Evolutionary conservation across 176 grass and related monocot genomes (phyloP).

Genomic region (Alloteropsis semialata): DNA sequence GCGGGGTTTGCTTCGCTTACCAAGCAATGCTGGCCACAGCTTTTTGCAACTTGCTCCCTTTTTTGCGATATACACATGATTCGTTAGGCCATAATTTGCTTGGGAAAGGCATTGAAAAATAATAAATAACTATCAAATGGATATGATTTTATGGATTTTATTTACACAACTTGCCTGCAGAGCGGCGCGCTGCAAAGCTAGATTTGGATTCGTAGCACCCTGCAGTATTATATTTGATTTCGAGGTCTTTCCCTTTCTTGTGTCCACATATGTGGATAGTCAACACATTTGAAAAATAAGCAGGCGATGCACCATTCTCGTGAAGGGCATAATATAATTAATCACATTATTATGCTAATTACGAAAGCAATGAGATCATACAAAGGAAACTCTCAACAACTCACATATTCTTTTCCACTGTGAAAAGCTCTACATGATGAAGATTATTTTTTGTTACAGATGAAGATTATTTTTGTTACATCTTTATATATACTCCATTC

Average conservation of each 20-base stretch:
- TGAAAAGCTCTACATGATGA: background rate
- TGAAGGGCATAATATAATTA: background rate
- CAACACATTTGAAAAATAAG: background rate
- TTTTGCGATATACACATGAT: constrained; percentile 17
- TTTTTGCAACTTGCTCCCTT: constrained; percentile 28
- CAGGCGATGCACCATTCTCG: background rate
- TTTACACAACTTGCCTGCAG: background rate
- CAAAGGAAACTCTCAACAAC: background rate
- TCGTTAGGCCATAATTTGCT: constrained; percentile 3
- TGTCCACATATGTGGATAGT: background rate
- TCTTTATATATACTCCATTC: background rate
- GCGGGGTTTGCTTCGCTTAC: background rate
- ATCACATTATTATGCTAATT: background rate
- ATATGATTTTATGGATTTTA: background rate
- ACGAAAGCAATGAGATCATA: constrained; percentile 11
- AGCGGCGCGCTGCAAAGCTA: background rate
- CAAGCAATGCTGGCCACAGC: constrained; percentile 32
- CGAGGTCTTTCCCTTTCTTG: background rate
- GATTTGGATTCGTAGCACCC: background rate
- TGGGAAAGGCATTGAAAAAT: background rate
- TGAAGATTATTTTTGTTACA: background rate
- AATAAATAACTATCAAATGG: background rate
- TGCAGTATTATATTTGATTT: background rate
- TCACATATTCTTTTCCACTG: background rate
- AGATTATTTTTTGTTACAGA: background rate